These are phyloP conservation scores for Oryza brachyantha DNA, from an alignment of 176 grass and related monocot species.

Conservation along the genomic window DNA sequence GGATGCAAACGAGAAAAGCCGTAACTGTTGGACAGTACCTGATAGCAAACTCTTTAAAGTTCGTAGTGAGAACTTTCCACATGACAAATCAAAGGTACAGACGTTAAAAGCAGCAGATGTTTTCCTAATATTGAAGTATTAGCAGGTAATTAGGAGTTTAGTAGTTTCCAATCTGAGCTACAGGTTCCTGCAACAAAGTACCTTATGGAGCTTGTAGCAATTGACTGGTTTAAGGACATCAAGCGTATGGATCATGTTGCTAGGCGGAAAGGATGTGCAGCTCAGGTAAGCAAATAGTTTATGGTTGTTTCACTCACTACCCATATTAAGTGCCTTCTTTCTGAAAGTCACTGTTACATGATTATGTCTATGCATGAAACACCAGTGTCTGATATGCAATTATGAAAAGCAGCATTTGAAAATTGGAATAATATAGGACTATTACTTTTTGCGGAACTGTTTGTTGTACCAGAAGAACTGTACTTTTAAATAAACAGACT, in stretches of 20 bases:
- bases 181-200: conserved; percentile 84
- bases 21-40: conserved; percentile 80
- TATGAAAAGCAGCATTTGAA: conserved; percentile 21
- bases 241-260: conserved; percentile 91
- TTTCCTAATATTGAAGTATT: conserved; percentile 24
- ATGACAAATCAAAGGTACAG: conserved; percentile 92
- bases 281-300: conserved; percentile 51
- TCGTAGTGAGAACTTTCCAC: conserved; percentile 76
- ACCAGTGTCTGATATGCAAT: background rate
- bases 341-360: background rate
- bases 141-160: conserved; percentile 26
- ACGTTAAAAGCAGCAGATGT: background rate
- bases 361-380: background rate
- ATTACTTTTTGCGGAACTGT: background rate
- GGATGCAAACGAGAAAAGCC: conserved; percentile 71
- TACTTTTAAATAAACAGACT: background rate
- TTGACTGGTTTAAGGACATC: conserved; percentile 78
- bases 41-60: conserved; percentile 93
- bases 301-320: conserved; percentile 1
- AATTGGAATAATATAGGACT: background rate
- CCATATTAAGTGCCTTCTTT: background rate
- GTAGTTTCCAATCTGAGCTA: conserved; percentile 26
- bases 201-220: conserved; percentile 76
- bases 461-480: conserved; percentile 20
- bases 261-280: conserved; percentile 59